A percentile compares a stretch with the other conserved stretches of the same genome.
phyloP scores from a whole-genome alignment of 495 filamentous ascomycete genomes.

The Penicillium diatomitis region DNA sequence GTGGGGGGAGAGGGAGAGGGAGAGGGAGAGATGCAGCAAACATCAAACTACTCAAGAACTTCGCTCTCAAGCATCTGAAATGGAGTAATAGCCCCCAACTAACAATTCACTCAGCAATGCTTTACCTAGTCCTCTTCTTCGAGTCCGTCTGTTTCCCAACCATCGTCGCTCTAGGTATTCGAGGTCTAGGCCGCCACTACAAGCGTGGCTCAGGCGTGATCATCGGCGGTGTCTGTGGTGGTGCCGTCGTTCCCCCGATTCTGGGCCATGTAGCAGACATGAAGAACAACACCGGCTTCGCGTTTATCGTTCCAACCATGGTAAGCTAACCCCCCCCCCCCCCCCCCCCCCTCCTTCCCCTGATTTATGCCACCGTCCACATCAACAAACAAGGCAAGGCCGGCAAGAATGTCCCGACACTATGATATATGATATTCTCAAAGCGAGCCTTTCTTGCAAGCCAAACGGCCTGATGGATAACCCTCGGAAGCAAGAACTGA shows the following conservation, averaged over 20 bases:
- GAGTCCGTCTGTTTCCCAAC: slow-evolving; percentile 56
- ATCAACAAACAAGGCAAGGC: no score
- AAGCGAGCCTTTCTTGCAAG: no score
- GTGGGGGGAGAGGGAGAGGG: no score
- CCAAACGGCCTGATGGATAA: no score
- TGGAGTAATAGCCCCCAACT: neutral
- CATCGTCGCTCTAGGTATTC: slow-evolving; percentile 52
- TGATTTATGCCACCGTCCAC: no score
- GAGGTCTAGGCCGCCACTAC: slow-evolving; percentile 50
- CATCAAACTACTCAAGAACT: no score
- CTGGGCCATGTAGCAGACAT: slow-evolving; percentile 41
- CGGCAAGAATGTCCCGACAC: no score
- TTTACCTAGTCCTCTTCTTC: slow-evolving; percentile 51
- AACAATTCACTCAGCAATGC: slow-evolving; percentile 23
- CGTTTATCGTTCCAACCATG: slow-evolving; percentile 49
- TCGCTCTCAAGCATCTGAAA: neutral
- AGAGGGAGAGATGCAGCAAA: no score
- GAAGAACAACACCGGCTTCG: slow-evolving; percentile 37
- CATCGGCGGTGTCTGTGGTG: slow-evolving; percentile 48
- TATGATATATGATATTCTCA: no score
- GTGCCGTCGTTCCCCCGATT: slow-evolving; percentile 43
- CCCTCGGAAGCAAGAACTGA: no score
- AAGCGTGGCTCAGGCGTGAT: slow-evolving; percentile 50
- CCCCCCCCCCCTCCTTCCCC: no score
- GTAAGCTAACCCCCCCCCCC: slow-evolving; percentile 19